Conservation (phyloP, 306 rosid species). For the Glycine latifolia region DNA sequence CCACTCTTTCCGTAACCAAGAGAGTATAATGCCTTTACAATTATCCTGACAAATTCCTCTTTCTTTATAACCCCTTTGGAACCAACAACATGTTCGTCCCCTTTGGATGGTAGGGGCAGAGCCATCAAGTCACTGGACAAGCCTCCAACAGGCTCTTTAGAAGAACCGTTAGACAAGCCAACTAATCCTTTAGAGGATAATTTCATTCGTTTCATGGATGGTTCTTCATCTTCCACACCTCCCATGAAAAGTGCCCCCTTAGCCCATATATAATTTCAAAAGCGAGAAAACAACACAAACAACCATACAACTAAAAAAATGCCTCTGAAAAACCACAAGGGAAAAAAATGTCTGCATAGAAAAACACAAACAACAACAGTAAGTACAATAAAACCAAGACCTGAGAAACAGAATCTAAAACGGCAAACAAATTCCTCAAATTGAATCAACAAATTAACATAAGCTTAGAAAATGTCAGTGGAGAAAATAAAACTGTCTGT, state of each 20-base stretch:
- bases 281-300: slow-evolving; percentile 44
- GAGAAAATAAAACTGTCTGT: neutral
- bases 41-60: slow-evolving; percentile 94
- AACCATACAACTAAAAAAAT: slow-evolving; percentile 42
- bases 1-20: slow-evolving; percentile 91
- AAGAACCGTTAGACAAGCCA: slow-evolving; percentile 85
- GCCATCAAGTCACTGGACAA: slow-evolving; percentile 87
- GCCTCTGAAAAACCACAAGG: slow-evolving; percentile 48
- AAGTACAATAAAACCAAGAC: slow-evolving; percentile 30
- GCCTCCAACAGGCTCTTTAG: slow-evolving; percentile 68
- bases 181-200: slow-evolving; percentile 67
- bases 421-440: neutral
- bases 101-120: slow-evolving; percentile 82
- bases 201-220: slow-evolving; percentile 94
- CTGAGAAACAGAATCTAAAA: slow-evolving; percentile 24
- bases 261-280: slow-evolving; percentile 86
- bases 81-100: slow-evolving; percentile 89
- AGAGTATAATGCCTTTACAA: slow-evolving; percentile 89
- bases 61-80: slow-evolving; percentile 85
- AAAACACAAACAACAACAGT: neutral
- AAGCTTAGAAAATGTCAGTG: neutral
- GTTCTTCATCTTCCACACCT: slow-evolving; percentile 99
- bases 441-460: neutral
- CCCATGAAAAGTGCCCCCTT: slow-evolving; percentile 99
- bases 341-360: slow-evolving; percentile 54